A percentile compares a stretch with the other conserved stretches of the same genome.
phyloP scores from a whole-genome alignment of 2,329 filamentous ascomycete genomes.

The Diaporthe nobilis region DNA sequence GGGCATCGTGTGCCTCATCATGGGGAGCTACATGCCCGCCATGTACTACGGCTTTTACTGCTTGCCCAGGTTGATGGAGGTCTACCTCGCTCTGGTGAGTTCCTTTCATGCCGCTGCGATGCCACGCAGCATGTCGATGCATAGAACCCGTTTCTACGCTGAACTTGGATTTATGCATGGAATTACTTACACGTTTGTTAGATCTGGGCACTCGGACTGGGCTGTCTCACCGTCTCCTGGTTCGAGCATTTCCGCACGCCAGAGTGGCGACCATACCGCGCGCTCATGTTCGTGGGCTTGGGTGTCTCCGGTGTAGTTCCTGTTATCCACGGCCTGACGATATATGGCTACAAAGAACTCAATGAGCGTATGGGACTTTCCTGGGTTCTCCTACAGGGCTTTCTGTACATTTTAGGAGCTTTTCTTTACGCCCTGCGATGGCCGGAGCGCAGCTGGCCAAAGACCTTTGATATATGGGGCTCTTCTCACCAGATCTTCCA shows the following conservation, averaged over 20 bases:
- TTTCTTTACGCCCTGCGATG: conserved; percentile 88
- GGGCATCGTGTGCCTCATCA: conserved; percentile 92
- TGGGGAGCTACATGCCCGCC: conserved; percentile 90
- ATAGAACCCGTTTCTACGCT: no score
- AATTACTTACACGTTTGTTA: conserved; percentile 51
- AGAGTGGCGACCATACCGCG: conserved; percentile 85
- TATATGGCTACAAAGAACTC: conserved; percentile 78
- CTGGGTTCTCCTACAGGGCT: conserved; percentile 85
- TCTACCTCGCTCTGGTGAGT: conserved; percentile 83
- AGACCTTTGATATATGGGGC: conserved; percentile 89
- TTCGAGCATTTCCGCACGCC: conserved; percentile 88
- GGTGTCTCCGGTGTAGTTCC: conserved; percentile 88
- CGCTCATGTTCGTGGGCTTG: conserved; percentile 90
- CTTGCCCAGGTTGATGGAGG: conserved; percentile 72
- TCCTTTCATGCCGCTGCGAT: background rate
- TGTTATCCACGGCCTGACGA: conserved; percentile 79
- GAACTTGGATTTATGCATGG: background rate
- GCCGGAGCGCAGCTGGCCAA: conserved; percentile 85
- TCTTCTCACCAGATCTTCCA: conserved; percentile 98
- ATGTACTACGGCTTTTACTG: conserved; percentile 90
- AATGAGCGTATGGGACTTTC: conserved; percentile 82
- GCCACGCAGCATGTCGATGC: background rate
- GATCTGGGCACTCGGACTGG: conserved; percentile 84
- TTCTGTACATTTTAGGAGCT: conserved; percentile 88
- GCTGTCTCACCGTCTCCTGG: conserved; percentile 82